These are phyloP conservation scores for Lyophyllum atratum DNA, from an alignment of 768 basidiomycete genomes.

Conservation along the genomic window DNA sequence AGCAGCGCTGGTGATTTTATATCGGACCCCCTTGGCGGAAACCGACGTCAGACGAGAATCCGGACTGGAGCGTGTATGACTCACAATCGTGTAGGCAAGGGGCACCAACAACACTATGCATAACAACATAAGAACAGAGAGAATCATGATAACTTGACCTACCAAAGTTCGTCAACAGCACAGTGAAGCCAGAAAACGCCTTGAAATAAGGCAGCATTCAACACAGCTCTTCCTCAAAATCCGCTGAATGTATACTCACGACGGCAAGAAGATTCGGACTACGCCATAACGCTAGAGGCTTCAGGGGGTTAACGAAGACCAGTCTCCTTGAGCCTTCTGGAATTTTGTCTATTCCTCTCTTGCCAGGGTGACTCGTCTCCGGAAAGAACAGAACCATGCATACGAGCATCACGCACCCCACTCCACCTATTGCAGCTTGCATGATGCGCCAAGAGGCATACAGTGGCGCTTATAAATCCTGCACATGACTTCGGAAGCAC, in stretches of 20 bases:
- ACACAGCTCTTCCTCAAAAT: background rate
- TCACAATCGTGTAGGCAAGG: constrained; percentile 66
- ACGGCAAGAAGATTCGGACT: constrained; percentile 60
- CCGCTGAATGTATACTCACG: constrained; percentile 36
- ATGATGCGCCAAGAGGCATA: constrained; percentile 70
- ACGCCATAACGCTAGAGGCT: constrained; percentile 48
- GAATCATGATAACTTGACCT: constrained; percentile 12
- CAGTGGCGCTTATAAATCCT: too few relatives aligned
- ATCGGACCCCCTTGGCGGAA: constrained; percentile 50
- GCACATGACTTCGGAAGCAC: too few relatives aligned
- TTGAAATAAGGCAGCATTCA: constrained; percentile 7
- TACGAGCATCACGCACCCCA: constrained; percentile 40
- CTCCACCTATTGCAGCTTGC: constrained; percentile 46
- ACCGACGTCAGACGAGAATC: background rate
- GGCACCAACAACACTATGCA: constrained; percentile 54
- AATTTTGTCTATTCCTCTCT: constrained; percentile 53
- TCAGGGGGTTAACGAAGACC: constrained; percentile 62
- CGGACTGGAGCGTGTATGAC: constrained; percentile 17
- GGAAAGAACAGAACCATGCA: constrained; percentile 52
- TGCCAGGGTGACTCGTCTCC: constrained; percentile 66
- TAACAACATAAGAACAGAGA: constrained; percentile 24
- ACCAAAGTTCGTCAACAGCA: constrained; percentile 45
- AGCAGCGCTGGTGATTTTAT: constrained; percentile 57
- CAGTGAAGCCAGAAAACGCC: constrained; percentile 31
- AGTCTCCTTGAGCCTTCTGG: constrained; percentile 23